phyloP scores from a whole-genome alignment of 306 rosid species.

The Glycine latifolia region DNA sequence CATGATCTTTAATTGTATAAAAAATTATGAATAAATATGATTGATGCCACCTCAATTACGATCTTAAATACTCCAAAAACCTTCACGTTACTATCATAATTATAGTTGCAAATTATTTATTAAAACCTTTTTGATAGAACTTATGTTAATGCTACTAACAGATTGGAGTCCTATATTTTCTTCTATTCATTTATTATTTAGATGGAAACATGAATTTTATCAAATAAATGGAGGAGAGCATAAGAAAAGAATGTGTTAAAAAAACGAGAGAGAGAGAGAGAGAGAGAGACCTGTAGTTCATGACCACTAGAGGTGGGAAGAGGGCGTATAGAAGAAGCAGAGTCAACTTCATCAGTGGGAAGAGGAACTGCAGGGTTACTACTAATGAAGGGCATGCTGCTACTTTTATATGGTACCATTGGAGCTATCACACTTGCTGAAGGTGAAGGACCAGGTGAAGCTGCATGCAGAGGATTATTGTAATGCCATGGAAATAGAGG shows the following conservation, averaged over 20 bases:
- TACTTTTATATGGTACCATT: neutral
- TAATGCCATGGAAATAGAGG: neutral
- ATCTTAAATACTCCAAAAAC: neutral
- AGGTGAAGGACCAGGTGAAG: conserved; percentile 11
- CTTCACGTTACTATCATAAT: no score
- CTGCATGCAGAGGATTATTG: neutral
- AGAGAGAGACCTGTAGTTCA: neutral
- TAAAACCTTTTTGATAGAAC: neutral
- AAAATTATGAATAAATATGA: neutral
- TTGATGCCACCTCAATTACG: no score
- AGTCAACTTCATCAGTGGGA: conserved; percentile 21
- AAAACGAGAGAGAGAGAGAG: neutral
- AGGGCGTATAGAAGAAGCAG: conserved; percentile 1
- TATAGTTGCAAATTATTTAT: neutral
- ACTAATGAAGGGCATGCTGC: neutral
- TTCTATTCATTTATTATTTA: neutral
- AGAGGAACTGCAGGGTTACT: conserved; percentile 64
- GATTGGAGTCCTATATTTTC: neutral
- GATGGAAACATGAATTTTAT: neutral
- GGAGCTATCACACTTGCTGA: neutral
- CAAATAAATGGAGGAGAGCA: neutral
- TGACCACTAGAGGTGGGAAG: conserved; percentile 53
- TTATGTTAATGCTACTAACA: neutral
- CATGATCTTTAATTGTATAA: neutral
- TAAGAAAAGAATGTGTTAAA: neutral